These are phyloP conservation scores for Polytrichum formosum DNA, from an alignment of 225 moss, liverwort and hornwort genomes.

Conservation along the genomic window DNA sequence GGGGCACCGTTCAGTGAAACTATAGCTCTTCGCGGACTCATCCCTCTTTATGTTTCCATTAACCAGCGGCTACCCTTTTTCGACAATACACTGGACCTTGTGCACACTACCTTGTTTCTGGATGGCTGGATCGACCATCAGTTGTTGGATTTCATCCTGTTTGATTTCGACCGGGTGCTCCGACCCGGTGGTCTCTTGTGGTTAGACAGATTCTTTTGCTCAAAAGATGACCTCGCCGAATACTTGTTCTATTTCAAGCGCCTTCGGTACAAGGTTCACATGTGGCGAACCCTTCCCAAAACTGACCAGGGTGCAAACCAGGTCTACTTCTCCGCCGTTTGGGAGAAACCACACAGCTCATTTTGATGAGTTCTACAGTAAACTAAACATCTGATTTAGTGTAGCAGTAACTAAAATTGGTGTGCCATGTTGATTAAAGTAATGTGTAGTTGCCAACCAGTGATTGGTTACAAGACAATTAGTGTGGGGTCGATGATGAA, in stretches of 20 bases:
- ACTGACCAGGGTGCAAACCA: constrained; percentile 32
- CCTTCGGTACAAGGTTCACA: constrained; percentile 35
- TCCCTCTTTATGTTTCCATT: constrained; percentile 47
- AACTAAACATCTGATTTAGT: too few relatives aligned
- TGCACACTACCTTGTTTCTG: constrained; percentile 45
- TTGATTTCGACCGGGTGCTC: constrained; percentile 49
- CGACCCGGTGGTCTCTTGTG: constrained; percentile 54
- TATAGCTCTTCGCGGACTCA: constrained; percentile 53
- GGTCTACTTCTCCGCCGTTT: constrained; percentile 52
- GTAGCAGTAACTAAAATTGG: too few relatives aligned
- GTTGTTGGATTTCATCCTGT: constrained; percentile 48
- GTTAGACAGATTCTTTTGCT: constrained; percentile 52
- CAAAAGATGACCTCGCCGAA: constrained; percentile 42
- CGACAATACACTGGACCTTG: constrained; percentile 53
- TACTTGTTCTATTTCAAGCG: constrained; percentile 48
- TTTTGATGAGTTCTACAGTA: background rate
- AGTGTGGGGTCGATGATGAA: too few relatives aligned
- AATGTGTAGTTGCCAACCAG: too few relatives aligned
- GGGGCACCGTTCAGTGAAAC: constrained; percentile 59
- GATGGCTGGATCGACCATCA: constrained; percentile 54
- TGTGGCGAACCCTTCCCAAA: constrained; percentile 44
- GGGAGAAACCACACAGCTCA: constrained; percentile 31
- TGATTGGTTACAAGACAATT: too few relatives aligned
- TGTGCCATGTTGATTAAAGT: too few relatives aligned
- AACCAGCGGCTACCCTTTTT: constrained; percentile 57